These are phyloP conservation scores for Eutypa lata DNA, from an alignment of 2,329 filamentous ascomycete genomes.

Conservation along the genomic window DNA sequence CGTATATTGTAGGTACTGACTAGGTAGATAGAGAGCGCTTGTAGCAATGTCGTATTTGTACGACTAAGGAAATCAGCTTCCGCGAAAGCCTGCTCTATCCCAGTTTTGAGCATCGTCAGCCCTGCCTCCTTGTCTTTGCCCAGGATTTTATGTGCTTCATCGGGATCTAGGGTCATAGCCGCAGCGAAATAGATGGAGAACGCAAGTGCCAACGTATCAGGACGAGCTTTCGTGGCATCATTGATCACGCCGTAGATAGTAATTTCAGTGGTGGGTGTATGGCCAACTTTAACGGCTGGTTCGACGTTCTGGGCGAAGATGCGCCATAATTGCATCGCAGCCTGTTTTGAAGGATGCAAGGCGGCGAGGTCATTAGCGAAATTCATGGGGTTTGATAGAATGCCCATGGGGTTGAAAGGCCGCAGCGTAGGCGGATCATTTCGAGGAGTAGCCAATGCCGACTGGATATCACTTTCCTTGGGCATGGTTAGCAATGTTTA, in stretches of 20 bases:
- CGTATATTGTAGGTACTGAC: neutral
- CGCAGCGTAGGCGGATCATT: neutral
- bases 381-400: constrained; percentile 25
- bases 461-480: constrained; percentile 6
- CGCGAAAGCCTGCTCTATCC: neutral
- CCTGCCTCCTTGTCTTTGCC: neutral
- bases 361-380: constrained; percentile 8
- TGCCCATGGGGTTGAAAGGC: constrained; percentile 30
- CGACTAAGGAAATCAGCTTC: neutral
- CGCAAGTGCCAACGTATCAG: constrained; percentile 16
- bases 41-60: neutral
- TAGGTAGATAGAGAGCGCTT: neutral
- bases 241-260: constrained; percentile 26
- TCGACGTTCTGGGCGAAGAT: constrained; percentile 16
- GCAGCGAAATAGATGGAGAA: neutral
- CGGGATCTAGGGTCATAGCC: neutral
- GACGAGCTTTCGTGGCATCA: constrained; percentile 11
- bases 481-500: neutral
- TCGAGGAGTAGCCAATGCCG: constrained; percentile 12
- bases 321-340: constrained; percentile 10
- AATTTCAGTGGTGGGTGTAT: constrained; percentile 25
- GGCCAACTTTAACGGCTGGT: constrained; percentile 25
- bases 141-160: neutral
- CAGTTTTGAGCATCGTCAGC: neutral
- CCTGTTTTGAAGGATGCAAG: constrained; percentile 22